Conservation (phyloP, 2,329 filamentous ascomycete species). For the Fusarium tuaranense region DNA sequence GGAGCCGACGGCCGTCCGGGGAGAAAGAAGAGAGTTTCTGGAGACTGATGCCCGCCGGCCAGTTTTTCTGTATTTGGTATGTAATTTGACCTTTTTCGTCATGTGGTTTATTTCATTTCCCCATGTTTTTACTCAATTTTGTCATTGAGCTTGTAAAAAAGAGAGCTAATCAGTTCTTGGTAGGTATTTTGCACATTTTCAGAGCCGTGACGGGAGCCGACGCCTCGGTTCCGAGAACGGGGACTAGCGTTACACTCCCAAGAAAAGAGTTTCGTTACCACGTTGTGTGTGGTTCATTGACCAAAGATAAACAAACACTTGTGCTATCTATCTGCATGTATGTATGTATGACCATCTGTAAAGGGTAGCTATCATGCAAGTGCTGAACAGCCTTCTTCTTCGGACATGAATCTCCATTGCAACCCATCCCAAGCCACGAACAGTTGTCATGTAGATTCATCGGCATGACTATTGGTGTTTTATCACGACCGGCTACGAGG, state of each 20-base stretch:
- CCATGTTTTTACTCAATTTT: neutral
- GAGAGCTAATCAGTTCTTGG: slow-evolving; percentile 17
- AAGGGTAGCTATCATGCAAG: slow-evolving; percentile 9
- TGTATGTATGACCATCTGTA: neutral
- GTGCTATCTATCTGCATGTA: neutral
- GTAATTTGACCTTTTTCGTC: neutral
- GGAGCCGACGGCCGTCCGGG: slow-evolving; percentile 8
- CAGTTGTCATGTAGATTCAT: neutral
- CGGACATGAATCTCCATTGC: slow-evolving; percentile 37
- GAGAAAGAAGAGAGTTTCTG: neutral
- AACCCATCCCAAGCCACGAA: neutral
- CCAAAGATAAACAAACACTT: neutral
- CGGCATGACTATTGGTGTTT: neutral
- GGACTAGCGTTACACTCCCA: neutral
- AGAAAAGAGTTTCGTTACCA: neutral
- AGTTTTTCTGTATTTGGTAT: neutral
- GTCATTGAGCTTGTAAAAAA: neutral
- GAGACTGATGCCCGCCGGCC: neutral
- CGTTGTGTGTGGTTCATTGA: slow-evolving; percentile 6
- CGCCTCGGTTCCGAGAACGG: slow-evolving; percentile 26
- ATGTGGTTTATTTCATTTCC: neutral
- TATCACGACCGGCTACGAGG: neutral
- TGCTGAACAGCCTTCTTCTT: neutral
- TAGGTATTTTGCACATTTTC: slow-evolving; percentile 16
- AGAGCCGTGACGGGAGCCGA: slow-evolving; percentile 10